Evolutionary conservation across 2,329 filamentous ascomycete species (phyloP), one percentile per base, ranked within the genome.

Genomic region (Aspergillus carbonarius): DNA sequence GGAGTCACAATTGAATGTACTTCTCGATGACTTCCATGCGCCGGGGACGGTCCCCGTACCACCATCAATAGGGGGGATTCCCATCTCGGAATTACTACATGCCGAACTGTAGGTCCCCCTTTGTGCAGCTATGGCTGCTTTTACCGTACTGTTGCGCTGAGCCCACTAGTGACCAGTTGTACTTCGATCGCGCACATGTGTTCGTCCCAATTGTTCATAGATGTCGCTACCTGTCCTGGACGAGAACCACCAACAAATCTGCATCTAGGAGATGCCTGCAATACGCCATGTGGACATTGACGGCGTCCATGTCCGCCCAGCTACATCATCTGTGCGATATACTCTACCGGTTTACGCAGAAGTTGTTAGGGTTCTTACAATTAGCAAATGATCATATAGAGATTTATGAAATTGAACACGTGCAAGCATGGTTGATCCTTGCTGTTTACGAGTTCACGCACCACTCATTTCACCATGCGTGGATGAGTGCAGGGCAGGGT

Each of bases 401-500:
- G 3, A 1, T n/a, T 2, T 15, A 25, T 4, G n/a, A 49, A 1
- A 63, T 72, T 17, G 59, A 60, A 27, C 44, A 52, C 17, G 27
- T 55, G 13, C 59, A 58, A 35, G 59, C 59, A 18, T 58, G 44
- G 51, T 12, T 60, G 13, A 13, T 60, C 15, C 32, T 60, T n/a
- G 50, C 47, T 5, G 25, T 58, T 13, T 55, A 55, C 40, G 59
- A 60, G 17, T 55, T 48, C 7, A 55, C 54, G 6, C 51, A 46
- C 7, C 64, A 64, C 9, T 48, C 64, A 37, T 66, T 70, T 51
- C 64, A 63, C 9, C 64, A 63, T 1, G 72, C 62, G 20, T 71
- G 66, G 68, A 64, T 72, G n/a, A 73, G 64, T 42, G 68, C 67
- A 0, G 70, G 72, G 1, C 67, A 66, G 10, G 65, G 65, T 2